Evolutionary conservation across 2,329 filamentous ascomycete species (phyloP).

Genomic region (Ascomycota sp.): DNA sequence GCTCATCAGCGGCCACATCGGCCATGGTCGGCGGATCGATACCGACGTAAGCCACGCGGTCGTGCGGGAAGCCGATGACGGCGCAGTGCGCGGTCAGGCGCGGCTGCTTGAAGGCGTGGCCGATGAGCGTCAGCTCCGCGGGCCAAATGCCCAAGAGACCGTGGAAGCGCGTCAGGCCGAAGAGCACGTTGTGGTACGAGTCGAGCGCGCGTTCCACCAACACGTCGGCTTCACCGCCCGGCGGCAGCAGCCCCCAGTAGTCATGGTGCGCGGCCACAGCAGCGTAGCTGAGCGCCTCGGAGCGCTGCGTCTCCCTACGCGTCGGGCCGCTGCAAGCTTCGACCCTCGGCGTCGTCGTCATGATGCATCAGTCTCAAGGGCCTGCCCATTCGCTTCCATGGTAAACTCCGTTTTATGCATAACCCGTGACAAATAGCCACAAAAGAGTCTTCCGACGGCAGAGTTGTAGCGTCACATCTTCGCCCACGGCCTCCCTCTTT

Average conservation of each 20-base stretch:
- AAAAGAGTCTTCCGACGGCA: too few species aligned
- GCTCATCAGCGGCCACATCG: background rate
- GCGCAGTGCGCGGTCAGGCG: slow-evolving; percentile 43
- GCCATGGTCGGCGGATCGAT: slow-evolving; percentile 38
- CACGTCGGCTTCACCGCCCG: slow-evolving; percentile 12
- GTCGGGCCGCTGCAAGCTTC: slow-evolving; percentile 36
- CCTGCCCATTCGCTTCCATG: background rate
- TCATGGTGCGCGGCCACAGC: slow-evolving; percentile 25
- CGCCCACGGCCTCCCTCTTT: too few species aligned
- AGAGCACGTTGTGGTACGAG: slow-evolving; percentile 69
- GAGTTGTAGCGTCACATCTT: too few species aligned
- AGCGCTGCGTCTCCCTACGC: slow-evolving; percentile 29
- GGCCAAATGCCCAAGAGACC: slow-evolving; percentile 29
- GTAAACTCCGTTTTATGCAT: too few species aligned
- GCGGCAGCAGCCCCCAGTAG: slow-evolving; percentile 20
- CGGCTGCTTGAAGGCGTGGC: slow-evolving; percentile 46
- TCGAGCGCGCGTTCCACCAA: slow-evolving; percentile 53
- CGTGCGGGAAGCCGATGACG: slow-evolving; percentile 33
- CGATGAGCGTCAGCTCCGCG: slow-evolving; percentile 36
- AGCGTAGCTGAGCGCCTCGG: slow-evolving; percentile 44
- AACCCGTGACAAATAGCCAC: too few species aligned
- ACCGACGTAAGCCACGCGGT: slow-evolving; percentile 32
- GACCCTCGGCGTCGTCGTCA: too few species aligned
- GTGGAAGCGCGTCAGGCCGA: slow-evolving; percentile 39
- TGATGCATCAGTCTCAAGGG: too few species aligned